Percentiles rank a stretch among this genome's conserved stretches.
Conservation (phyloP, 2,329 filamentous ascomycete genomes). For the Cytospora leucostoma region DNA sequence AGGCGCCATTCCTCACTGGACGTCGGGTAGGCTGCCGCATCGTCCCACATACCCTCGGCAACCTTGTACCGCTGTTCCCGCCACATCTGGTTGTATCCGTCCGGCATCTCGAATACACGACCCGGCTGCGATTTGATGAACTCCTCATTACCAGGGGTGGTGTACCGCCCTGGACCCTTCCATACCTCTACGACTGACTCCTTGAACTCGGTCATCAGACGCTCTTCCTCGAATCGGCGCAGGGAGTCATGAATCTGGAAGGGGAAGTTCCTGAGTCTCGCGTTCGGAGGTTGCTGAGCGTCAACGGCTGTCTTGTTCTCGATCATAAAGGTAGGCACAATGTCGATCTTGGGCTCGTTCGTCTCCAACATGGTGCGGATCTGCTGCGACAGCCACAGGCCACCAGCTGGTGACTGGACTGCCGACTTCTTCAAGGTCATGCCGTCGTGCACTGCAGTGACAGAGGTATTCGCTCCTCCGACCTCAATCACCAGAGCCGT, state of each 20-base stretch:
- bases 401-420: conserved; percentile 80
- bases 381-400: conserved; percentile 87
- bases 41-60: conserved; percentile 89
- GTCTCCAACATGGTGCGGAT: conserved; percentile 77
- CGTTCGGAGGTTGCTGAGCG: conserved; percentile 77
- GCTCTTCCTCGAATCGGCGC: conserved; percentile 84
- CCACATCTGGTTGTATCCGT: conserved; percentile 96
- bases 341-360: conserved; percentile 68
- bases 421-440: conserved; percentile 91
- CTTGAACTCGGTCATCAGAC: conserved; percentile 93
- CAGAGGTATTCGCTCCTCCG: conserved; percentile 82
- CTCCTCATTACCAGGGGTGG: conserved; percentile 71
- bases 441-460: conserved; percentile 91
- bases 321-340: conserved; percentile 85
- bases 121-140: conserved; percentile 71
- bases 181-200: conserved; percentile 95
- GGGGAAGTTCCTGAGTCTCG: conserved; percentile 70
- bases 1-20: conserved; percentile 45
- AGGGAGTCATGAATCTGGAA: conserved; percentile 68
- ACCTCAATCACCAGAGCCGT: conserved; percentile 92
- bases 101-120: conserved; percentile 93
- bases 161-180: conserved; percentile 74
- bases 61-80: conserved; percentile 83
- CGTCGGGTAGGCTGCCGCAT: conserved; percentile 65
- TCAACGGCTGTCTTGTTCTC: conserved; percentile 87